These are phyloP conservation scores for Rutidosis leptorrhynchoides DNA, from an alignment of 129 eudicot species.

Conservation along the genomic window DNA sequence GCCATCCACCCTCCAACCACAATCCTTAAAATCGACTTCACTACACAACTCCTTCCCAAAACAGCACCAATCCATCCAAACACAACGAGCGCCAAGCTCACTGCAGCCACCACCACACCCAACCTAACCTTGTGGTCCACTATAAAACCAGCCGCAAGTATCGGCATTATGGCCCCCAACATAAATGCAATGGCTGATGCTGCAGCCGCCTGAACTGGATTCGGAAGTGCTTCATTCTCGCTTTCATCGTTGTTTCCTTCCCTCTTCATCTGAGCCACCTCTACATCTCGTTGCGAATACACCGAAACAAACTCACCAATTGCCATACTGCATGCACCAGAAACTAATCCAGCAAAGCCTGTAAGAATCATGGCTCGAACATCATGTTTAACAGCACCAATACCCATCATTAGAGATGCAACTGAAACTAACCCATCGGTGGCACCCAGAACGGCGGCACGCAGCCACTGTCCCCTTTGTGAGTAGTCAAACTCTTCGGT, in stretches of 20 bases:
- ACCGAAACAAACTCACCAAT: conserved; percentile 41
- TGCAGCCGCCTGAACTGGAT: conserved; percentile 36
- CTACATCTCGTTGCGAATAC: conserved; percentile 36
- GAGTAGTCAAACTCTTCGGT: conserved; percentile 34
- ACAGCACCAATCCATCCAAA: conserved; percentile 37
- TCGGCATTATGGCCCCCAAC: conserved; percentile 35
- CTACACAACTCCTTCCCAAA: conserved; percentile 29
- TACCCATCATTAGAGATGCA: conserved; percentile 48
- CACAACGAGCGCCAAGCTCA: conserved; percentile 30
- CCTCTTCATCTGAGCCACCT: conserved; percentile 37
- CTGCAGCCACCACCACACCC: conserved; percentile 35
- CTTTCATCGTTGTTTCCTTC: conserved; percentile 8
- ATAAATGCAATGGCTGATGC: conserved; percentile 44
- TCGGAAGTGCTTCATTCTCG: conserved; percentile 27
- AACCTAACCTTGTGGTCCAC: conserved; percentile 25
- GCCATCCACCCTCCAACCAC: conserved; percentile 41
- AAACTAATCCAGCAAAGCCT: conserved; percentile 39
- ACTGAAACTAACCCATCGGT: conserved; percentile 43
- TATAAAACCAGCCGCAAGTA: conserved; percentile 39
- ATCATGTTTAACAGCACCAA: conserved; percentile 36
- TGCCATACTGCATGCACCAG: conserved; percentile 46
- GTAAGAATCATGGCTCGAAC: conserved; percentile 41
- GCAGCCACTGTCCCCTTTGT: conserved; percentile 44
- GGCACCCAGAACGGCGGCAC: conserved; percentile 54
- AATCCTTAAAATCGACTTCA: conserved; percentile 30